Percentiles rank a stretch among this genome's conserved stretches.
Conservation (phyloP, 169 alveolate genomes). For the Eimeria maxima region DNA sequence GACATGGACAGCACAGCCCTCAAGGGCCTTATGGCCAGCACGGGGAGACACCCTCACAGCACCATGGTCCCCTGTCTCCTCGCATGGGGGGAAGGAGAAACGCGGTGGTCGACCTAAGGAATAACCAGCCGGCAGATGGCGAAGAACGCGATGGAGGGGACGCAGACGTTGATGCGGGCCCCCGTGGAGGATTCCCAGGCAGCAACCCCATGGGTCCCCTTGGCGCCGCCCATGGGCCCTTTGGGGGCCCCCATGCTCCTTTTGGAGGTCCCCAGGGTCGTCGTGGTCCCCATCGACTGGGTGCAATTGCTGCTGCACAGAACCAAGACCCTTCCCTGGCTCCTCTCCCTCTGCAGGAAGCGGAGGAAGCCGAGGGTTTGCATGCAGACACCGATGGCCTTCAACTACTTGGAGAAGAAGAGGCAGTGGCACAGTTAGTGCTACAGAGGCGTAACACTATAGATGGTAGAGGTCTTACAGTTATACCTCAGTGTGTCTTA, state of each 20-base stretch:
- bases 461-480: slow-evolving; percentile 77
- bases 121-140: not conserved
- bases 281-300: no score
- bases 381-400: slow-evolving; percentile 14
- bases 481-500: slow-evolving; percentile 73
- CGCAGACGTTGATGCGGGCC: not conserved
- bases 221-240: no score
- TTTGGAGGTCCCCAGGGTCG: no score
- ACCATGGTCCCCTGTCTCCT: not conserved
- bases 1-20: not conserved
- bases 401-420: slow-evolving; percentile 43
- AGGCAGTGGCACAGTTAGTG: slow-evolving; percentile 69
- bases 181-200: no score
- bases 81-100: not conserved
- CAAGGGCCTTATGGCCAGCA: no score
- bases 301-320: no score
- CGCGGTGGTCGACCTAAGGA: not conserved
- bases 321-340: not conserved
- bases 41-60: not conserved
- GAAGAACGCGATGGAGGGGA: slow-evolving; percentile 29
- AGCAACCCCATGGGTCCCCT: no score
- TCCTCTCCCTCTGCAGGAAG: slow-evolving; percentile 17
- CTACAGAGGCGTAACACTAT: slow-evolving; percentile 46
- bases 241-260: no score
- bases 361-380: slow-evolving; percentile 25